Evolutionary conservation across 257 asterid genomes (phyloP), one percentile per base, ranked within the genome.

Genomic region (Solanum raphanifolium): DNA sequence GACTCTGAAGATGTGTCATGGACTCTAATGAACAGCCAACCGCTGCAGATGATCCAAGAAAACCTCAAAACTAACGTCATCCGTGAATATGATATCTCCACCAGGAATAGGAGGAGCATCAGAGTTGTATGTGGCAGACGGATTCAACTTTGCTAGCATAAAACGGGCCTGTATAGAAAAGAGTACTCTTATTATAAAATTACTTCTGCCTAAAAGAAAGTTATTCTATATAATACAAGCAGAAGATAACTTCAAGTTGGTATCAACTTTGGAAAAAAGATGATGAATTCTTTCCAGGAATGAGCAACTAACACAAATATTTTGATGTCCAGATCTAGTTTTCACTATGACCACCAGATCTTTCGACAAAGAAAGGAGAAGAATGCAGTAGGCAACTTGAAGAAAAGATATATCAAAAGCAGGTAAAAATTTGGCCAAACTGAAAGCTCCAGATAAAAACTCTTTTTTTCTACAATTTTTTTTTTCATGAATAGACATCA

Each of bases 1-100:
- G 92, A 94, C 94, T 93, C 94, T 27, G 88, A 85, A 87, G 89
- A 58, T 83, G 88, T 76, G 88, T 55, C 86, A 52, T 86, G 86
- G 52, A 87, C 79, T 84, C 93, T 94, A 96, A 87, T 97, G 99
- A 91, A 96, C 99, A 43, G 96, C 96, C 95, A 97, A 88, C 83
- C 99, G 97, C 92, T 95, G 98, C 87, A 97, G 98, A 91, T 97
- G 99, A 91, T 96, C 99, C 89, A 96, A 90, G 94, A 97, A 97
- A 83, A 97, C 98, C 93, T 96, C 98, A 87, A 97, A 95, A 94
- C 98, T 96, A 89, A 97, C 99, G 89, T 97, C 99, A 89, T 97
- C 99, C 3, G 99, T 97, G 91, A 95, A 96, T 83, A 97, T 93
- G 79, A 97, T 91, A 88, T 96, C 99, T 38, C 99, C 98, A 35